Conservation (phyloP, 345 rosid genomes). For the Pistacia integerrima region DNA sequence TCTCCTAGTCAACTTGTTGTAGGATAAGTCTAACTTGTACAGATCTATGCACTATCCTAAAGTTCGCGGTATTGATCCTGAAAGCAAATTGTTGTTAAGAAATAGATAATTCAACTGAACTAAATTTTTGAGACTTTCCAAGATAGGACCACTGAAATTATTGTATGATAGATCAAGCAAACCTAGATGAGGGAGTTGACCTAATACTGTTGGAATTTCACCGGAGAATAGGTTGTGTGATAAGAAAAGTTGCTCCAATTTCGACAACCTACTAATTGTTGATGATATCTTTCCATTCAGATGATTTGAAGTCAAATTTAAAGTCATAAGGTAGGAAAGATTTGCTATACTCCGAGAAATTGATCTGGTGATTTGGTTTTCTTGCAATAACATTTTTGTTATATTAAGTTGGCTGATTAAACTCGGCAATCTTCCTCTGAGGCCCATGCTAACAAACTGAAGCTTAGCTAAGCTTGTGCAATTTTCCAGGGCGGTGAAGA, state of each 20-base stretch:
- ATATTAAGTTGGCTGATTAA: constrained; percentile 40
- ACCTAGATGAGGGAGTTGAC: constrained; percentile 32
- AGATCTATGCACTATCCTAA: constrained; percentile 40
- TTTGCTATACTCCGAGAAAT: constrained; percentile 42
- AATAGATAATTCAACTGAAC: constrained; percentile 26
- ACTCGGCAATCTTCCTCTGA: constrained; percentile 51
- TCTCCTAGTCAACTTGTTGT: constrained; percentile 48
- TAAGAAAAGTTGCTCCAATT: constrained; percentile 43
- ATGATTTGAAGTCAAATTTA: constrained; percentile 46
- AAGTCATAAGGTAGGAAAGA: constrained; percentile 30
- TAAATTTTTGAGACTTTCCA: constrained; percentile 38
- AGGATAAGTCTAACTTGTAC: constrained; percentile 45
- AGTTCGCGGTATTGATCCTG: constrained; percentile 48
- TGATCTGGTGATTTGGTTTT: constrained; percentile 44
- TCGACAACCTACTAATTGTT: constrained; percentile 30
- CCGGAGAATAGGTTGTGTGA: constrained; percentile 42
- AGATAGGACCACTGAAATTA: constrained; percentile 46
- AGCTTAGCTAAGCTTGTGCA: constrained; percentile 43
- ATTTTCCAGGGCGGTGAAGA: constrained; percentile 44
- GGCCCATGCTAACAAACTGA: constrained; percentile 50
- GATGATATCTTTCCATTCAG: constrained; percentile 40
- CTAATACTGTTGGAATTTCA: constrained; percentile 45
- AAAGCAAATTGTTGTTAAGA: constrained; percentile 55
- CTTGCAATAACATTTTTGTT: constrained; percentile 29
- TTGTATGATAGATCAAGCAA: constrained; percentile 54